A percentile compares a stretch with the other conserved stretches of the same genome.
Conservation (phyloP, 2,329 filamentous ascomycete genomes). For the Neonectria neomacrospora region DNA sequence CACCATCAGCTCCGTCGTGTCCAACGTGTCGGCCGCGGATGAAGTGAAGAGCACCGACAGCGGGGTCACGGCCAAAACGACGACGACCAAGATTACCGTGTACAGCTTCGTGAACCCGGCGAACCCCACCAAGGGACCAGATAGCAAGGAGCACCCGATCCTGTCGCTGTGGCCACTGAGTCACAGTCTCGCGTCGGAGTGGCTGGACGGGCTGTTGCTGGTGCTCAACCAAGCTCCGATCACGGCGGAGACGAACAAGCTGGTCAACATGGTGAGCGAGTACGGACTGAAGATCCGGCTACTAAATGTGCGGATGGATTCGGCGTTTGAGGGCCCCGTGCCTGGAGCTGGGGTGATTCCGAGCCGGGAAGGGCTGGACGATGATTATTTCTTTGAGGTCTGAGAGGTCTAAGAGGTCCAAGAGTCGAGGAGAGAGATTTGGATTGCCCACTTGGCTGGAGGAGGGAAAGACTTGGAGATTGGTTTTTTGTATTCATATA, state of each 20-base stretch:
- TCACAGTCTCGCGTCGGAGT: constrained; percentile 89
- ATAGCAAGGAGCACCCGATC: constrained; percentile 74
- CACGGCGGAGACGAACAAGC: constrained; percentile 93
- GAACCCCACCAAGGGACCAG: constrained; percentile 50
- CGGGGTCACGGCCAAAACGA: constrained; percentile 56
- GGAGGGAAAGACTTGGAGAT: constrained; percentile 1
- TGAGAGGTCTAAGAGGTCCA: constrained; percentile 44
- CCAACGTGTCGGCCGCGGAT: constrained; percentile 81
- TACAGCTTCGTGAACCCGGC: constrained; percentile 72
- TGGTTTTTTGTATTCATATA: constrained; percentile 36
- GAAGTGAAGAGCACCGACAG: constrained; percentile 58
- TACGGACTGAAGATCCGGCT: constrained; percentile 94
- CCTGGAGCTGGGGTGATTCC: constrained; percentile 82
- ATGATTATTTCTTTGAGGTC: constrained; percentile 92
- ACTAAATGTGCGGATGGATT: constrained; percentile 90
- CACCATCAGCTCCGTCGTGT: constrained; percentile 91
- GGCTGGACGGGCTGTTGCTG: constrained; percentile 96
- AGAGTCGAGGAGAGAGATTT: background rate
- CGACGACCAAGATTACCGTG: constrained; percentile 89
- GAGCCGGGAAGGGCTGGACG: constrained; percentile 84
- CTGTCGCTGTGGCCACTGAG: constrained; percentile 85
- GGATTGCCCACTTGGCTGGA: constrained; percentile 6
- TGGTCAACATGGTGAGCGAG: constrained; percentile 85
- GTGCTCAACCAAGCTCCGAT: constrained; percentile 94
- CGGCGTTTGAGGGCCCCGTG: constrained; percentile 72